Evolutionary conservation across 2,329 filamentous ascomycete genomes (phyloP).

Genomic region (Lasiodiplodia hormozganensis): DNA sequence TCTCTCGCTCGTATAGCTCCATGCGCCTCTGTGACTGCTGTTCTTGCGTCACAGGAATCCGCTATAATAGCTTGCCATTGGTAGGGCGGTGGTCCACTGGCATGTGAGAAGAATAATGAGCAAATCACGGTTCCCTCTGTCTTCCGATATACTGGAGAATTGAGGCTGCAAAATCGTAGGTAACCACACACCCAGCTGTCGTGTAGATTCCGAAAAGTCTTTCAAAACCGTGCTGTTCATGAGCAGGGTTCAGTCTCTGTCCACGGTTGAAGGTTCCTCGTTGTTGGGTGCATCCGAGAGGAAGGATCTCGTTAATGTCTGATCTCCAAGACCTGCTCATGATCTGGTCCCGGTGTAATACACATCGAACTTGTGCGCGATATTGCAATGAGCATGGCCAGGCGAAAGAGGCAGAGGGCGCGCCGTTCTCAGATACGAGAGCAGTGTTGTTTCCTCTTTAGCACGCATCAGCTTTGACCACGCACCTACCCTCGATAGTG

Average conservation of each 20-base stretch:
- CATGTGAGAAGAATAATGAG: not conserved
- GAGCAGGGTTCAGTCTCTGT: not conserved
- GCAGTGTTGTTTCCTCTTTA: not conserved
- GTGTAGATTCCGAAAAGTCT: not conserved
- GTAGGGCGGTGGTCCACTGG: not conserved
- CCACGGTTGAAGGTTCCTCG: not conserved
- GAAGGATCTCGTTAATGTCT: not conserved
- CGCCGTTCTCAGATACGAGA: not conserved
- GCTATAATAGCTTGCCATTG: not conserved
- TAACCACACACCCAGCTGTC: not conserved
- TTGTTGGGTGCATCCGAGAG: not conserved
- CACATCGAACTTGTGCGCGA: not conserved
- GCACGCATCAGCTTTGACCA: not conserved
- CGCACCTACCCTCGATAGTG: not conserved
- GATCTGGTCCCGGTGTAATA: not conserved
- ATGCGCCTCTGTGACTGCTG: not conserved
- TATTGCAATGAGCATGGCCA: too few relatives aligned
- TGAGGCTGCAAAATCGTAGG: not conserved
- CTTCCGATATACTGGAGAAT: not conserved
- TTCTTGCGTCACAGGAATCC: not conserved
- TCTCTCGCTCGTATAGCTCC: not conserved
- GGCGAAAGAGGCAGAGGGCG: not conserved
- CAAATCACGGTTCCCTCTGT: not conserved
- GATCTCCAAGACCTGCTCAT: not conserved
- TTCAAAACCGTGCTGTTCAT: not conserved